Evolutionary conservation across 2,329 filamentous ascomycete genomes (phyloP), one percentile per base, ranked within the genome.

Genomic region (Orbilia quercus): DNA sequence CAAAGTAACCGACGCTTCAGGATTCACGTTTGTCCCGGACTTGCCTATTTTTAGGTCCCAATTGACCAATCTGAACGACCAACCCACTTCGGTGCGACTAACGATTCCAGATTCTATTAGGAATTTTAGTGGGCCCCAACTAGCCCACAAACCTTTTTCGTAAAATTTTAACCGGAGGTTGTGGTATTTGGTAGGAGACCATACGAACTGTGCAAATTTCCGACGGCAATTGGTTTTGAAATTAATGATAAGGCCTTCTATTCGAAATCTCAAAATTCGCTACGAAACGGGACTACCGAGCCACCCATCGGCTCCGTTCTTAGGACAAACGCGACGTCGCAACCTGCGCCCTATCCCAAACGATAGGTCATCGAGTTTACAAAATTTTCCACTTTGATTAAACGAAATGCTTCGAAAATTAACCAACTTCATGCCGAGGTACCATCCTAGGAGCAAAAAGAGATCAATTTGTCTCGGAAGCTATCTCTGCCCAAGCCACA

Each of bases 1-100:
- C 9, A 64, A 71, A 71, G 58, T 63, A 31, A 22, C 66, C 66
- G 66, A 57, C 59, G 50, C 51, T 51, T 58, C 66, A 58, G 20
- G 20, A 18, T 40, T 55, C 66, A 58, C 20, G 20, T 25, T 40
- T 55, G 54, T 40, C 12, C 55, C 47, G 54, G 57, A 38, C 59
- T 53, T 28, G 57, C 48, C 65, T 70, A 70, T 59, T 62, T 70
- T 70, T 70, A 57, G 65, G 7, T 20, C 9, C 11, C 20, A 31
- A 16, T 31, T 31, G n/a, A n/a, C n/a, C n/a, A n/a, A 55, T 62
- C 36, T 51, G 25, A 50, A 66, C 51, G 51, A 44, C 20, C 42
- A 48, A 7, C 25, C 12, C 45, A 4, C 23, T 12, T 12, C 3
- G 14, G 4, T 40, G 48, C 36, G 18, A 2, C 36, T 42, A 25